Percentiles rank a stretch among this genome's conserved stretches.
phyloP scores from a whole-genome alignment of 192 early-diverging fungal genomes.

The Umbelopsis sp. region DNA sequence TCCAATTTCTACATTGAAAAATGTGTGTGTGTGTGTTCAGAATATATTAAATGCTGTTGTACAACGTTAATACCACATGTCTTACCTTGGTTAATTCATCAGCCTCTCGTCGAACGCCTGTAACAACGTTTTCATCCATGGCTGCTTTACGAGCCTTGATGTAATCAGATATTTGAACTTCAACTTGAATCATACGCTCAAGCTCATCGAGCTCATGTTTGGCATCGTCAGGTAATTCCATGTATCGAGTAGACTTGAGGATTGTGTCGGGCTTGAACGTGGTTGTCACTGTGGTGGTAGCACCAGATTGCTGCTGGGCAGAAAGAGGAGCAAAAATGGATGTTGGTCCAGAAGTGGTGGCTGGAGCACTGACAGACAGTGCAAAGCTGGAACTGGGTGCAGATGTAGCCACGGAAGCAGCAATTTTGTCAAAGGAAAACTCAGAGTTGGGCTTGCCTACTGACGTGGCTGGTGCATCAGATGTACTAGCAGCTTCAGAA shows the following conservation, averaged over 20 bases:
- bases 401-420: slow-evolving; percentile 15
- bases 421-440: slow-evolving; percentile 25
- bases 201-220: slow-evolving; percentile 33
- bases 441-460: slow-evolving; percentile 8
- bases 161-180: slow-evolving; percentile 33
- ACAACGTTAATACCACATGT: neutral
- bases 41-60: neutral
- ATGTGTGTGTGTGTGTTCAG: neutral
- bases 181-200: slow-evolving; percentile 31
- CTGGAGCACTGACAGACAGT: neutral
- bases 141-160: slow-evolving; percentile 26
- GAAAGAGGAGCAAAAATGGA: slow-evolving; percentile 19
- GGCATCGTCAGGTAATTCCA: slow-evolving; percentile 35
- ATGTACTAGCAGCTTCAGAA: neutral
- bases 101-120: slow-evolving; percentile 5
- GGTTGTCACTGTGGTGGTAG: slow-evolving; percentile 1
- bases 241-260: slow-evolving; percentile 22
- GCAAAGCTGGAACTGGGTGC: neutral
- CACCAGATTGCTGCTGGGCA: slow-evolving; percentile 4
- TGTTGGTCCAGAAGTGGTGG: neutral
- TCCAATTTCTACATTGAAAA: slow-evolving; percentile 30
- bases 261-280: slow-evolving; percentile 35
- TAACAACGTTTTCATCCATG: slow-evolving; percentile 25
- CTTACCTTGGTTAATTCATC: slow-evolving; percentile 30
- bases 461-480: slow-evolving; percentile 9